These are phyloP conservation scores for Sporothrix pallida DNA, from an alignment of 2,329 filamentous ascomycete genomes.

Conservation along the genomic window DNA sequence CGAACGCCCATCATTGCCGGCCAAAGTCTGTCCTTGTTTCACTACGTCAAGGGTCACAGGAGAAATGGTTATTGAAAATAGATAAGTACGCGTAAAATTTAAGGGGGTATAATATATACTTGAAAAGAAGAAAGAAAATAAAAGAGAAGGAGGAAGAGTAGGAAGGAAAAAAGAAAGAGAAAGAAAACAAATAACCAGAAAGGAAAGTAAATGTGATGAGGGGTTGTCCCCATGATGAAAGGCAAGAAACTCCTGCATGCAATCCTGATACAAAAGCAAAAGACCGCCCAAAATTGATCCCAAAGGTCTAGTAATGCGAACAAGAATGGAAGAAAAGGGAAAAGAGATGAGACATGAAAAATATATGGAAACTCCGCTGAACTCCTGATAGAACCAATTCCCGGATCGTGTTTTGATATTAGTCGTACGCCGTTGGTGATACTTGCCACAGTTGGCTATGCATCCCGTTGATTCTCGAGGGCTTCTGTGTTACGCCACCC, in stretches of 20 bases:
- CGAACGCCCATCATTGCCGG: neutral
- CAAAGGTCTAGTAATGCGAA: slow-evolving; percentile 12
- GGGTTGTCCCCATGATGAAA: neutral
- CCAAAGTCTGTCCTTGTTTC: neutral
- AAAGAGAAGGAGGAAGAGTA: neutral
- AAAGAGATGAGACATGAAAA: slow-evolving; percentile 15
- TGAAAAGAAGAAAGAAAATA: neutral
- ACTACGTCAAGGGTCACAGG: neutral
- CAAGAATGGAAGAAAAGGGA: neutral
- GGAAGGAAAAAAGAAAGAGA: neutral
- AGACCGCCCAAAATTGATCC: neutral
- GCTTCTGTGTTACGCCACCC: slow-evolving; percentile 9
- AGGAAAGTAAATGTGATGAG: neutral
- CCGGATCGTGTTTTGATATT: slow-evolving; percentile 7
- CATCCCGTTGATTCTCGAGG: neutral
- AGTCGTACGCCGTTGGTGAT: neutral
- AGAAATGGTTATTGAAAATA: neutral
- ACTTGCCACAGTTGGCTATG: neutral
- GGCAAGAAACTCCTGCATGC: neutral
- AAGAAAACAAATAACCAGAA: neutral
- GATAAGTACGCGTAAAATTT: neutral
- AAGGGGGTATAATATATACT: slow-evolving; percentile 29
- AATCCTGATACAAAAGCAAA: neutral
- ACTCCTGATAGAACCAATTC: slow-evolving; percentile 6
- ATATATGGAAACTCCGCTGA: neutral